Evolutionary conservation across 2,329 filamentous ascomycete species (phyloP), one percentile per base, ranked within the genome.

Genomic region (Penicillium sp.): DNA sequence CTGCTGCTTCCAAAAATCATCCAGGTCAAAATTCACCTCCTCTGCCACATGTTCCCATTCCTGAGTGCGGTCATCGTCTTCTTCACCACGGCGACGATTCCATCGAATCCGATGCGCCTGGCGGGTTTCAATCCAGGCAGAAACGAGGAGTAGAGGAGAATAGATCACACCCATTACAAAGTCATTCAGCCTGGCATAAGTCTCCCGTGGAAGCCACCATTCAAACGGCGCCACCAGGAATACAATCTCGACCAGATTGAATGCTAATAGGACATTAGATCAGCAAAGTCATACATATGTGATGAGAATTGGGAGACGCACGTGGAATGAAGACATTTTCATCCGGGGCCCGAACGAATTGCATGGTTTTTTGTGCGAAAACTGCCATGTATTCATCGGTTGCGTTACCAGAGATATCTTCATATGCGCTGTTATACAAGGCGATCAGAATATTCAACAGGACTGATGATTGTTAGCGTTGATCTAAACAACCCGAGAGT

Each of bases 251-350:
- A 99, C 83, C 2, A 99, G 81, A 71, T 99, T 99, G 74, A 99
- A 89, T 0, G 94, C 75, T 78, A 51, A 16, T 27, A 50, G 26
- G 11, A 19, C n/a, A 19, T 36, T 2, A 35, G n/a, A 47, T 44
- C 36, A 55, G 45, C 26, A 13, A 39, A 4, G 16, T 19, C 34
- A 26, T n/a, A 26, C 11, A 3, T 27, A 13, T 18, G 13, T 30
- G 6, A 34, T 41, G 13, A 26, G 13, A 14, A 39, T n/a, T 11
- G 14, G n/a, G 4, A 16, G 16, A 66, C 74, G 61, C 67, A 78
- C 76, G 94, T 0, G 94, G 87, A 66, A 99, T 96, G 75, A 94
- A 99, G 51, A 99, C 94, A 64, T 99, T 99, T 73, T 99, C 94
- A 65, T 99, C 94, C 0, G 94, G 94, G 0, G 94, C 94, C 45